Evolutionary conservation across 2,329 filamentous ascomycete genomes (phyloP).

Genomic region (Colletotrichum viniferum): DNA sequence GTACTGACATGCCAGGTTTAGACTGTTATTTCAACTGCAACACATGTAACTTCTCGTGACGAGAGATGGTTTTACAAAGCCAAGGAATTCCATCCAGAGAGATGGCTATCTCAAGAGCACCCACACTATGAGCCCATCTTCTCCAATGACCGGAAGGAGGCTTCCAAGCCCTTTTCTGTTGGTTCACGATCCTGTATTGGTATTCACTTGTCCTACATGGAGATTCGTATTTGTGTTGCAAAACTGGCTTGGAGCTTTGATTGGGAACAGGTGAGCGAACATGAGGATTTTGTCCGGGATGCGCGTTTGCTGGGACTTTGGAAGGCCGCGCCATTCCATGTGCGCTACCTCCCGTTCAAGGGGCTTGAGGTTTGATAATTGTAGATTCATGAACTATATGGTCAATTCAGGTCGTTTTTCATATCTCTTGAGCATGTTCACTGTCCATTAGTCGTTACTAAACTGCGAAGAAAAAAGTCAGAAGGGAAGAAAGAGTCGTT

Average conservation of each 20-base stretch:
- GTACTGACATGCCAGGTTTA: not conserved
- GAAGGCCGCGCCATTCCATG: constrained; percentile 5
- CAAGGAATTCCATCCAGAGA: constrained; percentile 7
- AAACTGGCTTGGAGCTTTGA: not conserved
- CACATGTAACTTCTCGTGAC: not conserved
- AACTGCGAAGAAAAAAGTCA: too few species aligned
- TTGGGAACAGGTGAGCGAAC: not conserved
- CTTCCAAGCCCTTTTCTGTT: not conserved
- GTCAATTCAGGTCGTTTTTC: accelerated
- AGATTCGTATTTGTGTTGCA: not conserved
- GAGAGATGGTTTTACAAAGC: not conserved
- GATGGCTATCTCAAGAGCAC: not conserved
- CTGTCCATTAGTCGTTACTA: not conserved
- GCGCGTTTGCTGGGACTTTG: not conserved
- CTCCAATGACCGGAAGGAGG: not conserved
- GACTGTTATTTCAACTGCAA: not conserved
- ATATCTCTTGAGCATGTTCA: not conserved
- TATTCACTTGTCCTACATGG: not conserved
- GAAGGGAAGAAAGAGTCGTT: too few species aligned
- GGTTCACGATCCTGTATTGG: not conserved
- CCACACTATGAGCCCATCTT: not conserved
- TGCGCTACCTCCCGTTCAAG: not conserved
- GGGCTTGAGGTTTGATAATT: not conserved
- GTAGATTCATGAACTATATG: not conserved
- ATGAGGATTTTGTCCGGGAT: not conserved